These are phyloP conservation scores for Raffaelea arxii DNA, from an alignment of 2,329 filamentous ascomycete species.

Conservation along the genomic window DNA sequence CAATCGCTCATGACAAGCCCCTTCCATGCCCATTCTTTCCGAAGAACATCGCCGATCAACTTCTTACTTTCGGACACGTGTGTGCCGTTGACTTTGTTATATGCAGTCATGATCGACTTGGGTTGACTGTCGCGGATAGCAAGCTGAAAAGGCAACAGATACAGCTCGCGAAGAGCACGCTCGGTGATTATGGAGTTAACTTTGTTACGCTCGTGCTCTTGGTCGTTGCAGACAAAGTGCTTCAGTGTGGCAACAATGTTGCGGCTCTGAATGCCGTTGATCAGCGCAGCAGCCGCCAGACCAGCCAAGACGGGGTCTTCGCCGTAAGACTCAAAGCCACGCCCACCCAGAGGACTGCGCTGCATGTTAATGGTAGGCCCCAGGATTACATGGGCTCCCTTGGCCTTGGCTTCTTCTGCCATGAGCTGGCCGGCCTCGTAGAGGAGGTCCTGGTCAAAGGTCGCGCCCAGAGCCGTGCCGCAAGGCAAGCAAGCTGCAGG, in stretches of 20 bases:
- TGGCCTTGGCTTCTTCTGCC: constrained; percentile 55
- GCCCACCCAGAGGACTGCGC: constrained; percentile 26
- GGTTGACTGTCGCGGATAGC: constrained; percentile 24
- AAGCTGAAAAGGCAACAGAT: constrained; percentile 27
- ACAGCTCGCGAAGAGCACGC: constrained; percentile 29
- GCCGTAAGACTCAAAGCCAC: constrained; percentile 28
- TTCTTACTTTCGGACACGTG: constrained; percentile 26
- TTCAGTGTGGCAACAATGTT: constrained; percentile 28
- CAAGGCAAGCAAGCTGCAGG: constrained; percentile 35
- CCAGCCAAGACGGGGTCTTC: constrained; percentile 30
- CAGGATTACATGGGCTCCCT: constrained; percentile 59
- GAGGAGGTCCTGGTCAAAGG: constrained; percentile 55
- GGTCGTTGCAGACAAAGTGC: constrained; percentile 30
- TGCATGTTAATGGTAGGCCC: constrained; percentile 44
- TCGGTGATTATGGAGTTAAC: constrained; percentile 26
- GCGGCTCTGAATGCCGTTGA: constrained; percentile 25
- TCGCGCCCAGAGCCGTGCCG: constrained; percentile 43
- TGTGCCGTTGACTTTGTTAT: constrained; percentile 29
- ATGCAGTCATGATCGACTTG: constrained; percentile 27
- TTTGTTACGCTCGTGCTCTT: constrained; percentile 26
- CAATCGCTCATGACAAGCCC: constrained; percentile 31
- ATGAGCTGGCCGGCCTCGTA: constrained; percentile 55
- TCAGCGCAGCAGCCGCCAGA: constrained; percentile 22
- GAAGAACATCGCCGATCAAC: constrained; percentile 23
- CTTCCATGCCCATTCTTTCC: constrained; percentile 27